These are phyloP conservation scores for Camelina hispida DNA, from an alignment of 345 rosid genomes.

Conservation along the genomic window DNA sequence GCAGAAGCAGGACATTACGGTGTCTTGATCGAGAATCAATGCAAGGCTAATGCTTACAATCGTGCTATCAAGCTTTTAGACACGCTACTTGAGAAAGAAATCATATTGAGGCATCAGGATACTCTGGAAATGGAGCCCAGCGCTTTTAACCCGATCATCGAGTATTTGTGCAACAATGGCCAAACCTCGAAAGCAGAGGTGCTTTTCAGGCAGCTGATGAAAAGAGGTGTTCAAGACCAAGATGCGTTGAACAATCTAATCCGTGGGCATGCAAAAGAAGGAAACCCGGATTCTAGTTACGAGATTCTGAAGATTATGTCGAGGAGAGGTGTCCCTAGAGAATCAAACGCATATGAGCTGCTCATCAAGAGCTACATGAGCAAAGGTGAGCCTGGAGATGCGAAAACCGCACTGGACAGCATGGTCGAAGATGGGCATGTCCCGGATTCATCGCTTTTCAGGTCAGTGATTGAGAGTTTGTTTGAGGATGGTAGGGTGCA, in stretches of 20 bases:
- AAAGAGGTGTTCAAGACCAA: slow-evolving; percentile 76
- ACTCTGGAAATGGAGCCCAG: slow-evolving; percentile 64
- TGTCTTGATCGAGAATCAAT: slow-evolving; percentile 70
- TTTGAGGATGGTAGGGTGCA: slow-evolving; percentile 90
- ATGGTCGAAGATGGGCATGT: slow-evolving; percentile 84
- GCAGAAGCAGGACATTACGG: slow-evolving; percentile 91
- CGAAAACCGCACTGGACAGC: slow-evolving; percentile 80
- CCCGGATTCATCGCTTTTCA: slow-evolving; percentile 70
- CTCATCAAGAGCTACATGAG: slow-evolving; percentile 87
- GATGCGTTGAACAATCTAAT: slow-evolving; percentile 74
- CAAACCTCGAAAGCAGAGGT: slow-evolving; percentile 79
- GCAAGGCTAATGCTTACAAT: slow-evolving; percentile 70
- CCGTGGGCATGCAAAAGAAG: slow-evolving; percentile 82
- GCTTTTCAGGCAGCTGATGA: slow-evolving; percentile 89
- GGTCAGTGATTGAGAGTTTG: slow-evolving; percentile 83
- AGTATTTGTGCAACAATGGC: slow-evolving; percentile 70
- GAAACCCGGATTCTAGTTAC: slow-evolving; percentile 73
- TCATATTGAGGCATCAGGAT: slow-evolving; percentile 73
- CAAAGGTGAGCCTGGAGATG: slow-evolving; percentile 94
- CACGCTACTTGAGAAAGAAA: slow-evolving; percentile 74
- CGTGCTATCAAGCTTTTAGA: slow-evolving; percentile 74
- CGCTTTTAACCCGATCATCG: slow-evolving; percentile 72
- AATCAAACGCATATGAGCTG: slow-evolving; percentile 64
- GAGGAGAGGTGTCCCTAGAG: slow-evolving; percentile 76
- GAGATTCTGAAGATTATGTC: slow-evolving; percentile 87